Evolutionary conservation across 495 filamentous ascomycete genomes (phyloP), one percentile per base, ranked within the genome.

Genomic region (Ascobolus immersus): DNA sequence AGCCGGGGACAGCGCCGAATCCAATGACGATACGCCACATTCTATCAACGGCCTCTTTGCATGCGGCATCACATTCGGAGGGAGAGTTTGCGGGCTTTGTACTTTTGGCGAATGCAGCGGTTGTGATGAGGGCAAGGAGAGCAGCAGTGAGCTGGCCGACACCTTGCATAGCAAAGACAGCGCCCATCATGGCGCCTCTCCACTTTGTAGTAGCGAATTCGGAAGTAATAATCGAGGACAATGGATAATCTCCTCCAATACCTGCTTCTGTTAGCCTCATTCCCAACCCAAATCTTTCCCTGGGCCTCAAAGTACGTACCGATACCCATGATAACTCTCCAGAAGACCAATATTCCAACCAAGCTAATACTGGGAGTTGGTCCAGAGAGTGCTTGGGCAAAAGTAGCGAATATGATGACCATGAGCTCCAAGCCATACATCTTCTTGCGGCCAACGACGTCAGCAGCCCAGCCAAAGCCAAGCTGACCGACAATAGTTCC

Each of bases 361-460:
- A 89, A 67, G 20, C 71, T 63, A 34, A 81, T 64, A 2, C 67
- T 63, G 9, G 57, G 59, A 12, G 74, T 78, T 18, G 53, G 51
- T 6, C 72, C 67, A n/a, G 68, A 50, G 28, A 89, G 58, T 27
- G 74, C 51, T 52, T 84, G 77, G 33, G 73, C 77, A 25, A 90
- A 55, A 13, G 77, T 86, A 4, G 76, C 72, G 39, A 77, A 64
- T 49, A 89, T 89, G 53, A 90, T 86, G 41, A 91, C 55, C 46
- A 86, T 79, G 41, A 90, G 54, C 50, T 89, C 80, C 28, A 86
- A 57, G 27, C 80, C 80, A 52, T 91, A 91, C 72, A 90, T 84
- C 33, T 57, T 62, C 60, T 77, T 78, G 32, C 77, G 69, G 32
- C 77, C 75, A 36, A 80, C 62, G 17, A 69, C 55, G 57, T 90